A percentile compares a stretch with the other conserved stretches of the same genome.
These are phyloP conservation scores for Funneliformis geosporum DNA, from an alignment of 192 early-diverging fungal species.

Conservation along the genomic window DNA sequence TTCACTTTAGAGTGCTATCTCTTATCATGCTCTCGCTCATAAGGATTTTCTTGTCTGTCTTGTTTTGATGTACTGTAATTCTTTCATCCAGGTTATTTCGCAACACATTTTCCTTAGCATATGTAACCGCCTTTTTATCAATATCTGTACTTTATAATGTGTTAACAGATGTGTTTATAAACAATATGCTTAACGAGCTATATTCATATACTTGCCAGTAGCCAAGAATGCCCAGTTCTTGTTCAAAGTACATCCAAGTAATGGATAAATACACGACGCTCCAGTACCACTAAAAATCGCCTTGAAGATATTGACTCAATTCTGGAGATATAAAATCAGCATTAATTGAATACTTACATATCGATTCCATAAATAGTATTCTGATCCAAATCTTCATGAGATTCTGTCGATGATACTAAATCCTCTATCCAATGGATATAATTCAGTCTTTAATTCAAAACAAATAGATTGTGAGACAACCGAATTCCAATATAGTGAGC, in stretches of 20 bases:
- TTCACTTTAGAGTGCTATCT: not conserved
- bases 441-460: slow-evolving; percentile 56
- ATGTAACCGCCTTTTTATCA: slow-evolving; percentile 59
- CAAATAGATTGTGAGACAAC: not conserved
- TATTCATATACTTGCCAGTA: slow-evolving; percentile 52
- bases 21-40: slow-evolving; percentile 19
- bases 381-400: not conserved
- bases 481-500: not conserved
- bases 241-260: slow-evolving; percentile 67
- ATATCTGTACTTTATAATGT: slow-evolving; percentile 53
- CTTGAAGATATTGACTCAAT: not conserved
- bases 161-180: not conserved
- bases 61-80: slow-evolving; percentile 62
- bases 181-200: not conserved
- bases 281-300: slow-evolving; percentile 69
- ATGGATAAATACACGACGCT: slow-evolving; percentile 89
- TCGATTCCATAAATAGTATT: slow-evolving; percentile 53
- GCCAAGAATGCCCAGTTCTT: slow-evolving; percentile 68
- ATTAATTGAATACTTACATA: slow-evolving; percentile 49
- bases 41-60: slow-evolving; percentile 21
- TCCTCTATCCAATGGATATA: slow-evolving; percentile 74
- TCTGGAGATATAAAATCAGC: not conserved
- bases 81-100: slow-evolving; percentile 58
- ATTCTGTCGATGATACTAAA: slow-evolving; percentile 44
- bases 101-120: slow-evolving; percentile 65